These are phyloP conservation scores for Fragilaria crotonensis DNA, from an alignment of 108 stramenopile genomes.

Conservation along the genomic window DNA sequence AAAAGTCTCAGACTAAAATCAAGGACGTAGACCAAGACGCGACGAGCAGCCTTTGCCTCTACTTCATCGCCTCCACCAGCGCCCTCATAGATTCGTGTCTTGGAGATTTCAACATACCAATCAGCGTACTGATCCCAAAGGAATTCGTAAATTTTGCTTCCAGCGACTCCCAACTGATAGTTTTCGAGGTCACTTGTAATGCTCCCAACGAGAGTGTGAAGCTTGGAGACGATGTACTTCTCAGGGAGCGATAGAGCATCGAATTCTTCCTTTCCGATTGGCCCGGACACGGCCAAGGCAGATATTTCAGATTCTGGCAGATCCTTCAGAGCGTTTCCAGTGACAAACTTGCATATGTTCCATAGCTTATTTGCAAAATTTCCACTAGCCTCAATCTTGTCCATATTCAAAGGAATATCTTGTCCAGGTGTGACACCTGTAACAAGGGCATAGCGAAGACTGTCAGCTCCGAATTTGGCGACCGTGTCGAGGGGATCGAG, in stretches of 20 bases:
- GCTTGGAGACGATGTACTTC: constrained; percentile 87
- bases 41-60: constrained; percentile 71
- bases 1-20: constrained; percentile 89
- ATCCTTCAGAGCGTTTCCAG: constrained; percentile 78
- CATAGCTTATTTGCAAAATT: constrained; percentile 98
- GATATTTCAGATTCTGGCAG: constrained; percentile 42
- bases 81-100: constrained; percentile 83
- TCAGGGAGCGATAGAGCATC: constrained; percentile 72
- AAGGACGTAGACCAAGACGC: constrained; percentile 91
- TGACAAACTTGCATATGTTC: constrained; percentile 94
- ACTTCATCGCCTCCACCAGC: constrained; percentile 60
- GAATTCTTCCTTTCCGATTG: constrained; percentile 74
- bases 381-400: constrained; percentile 80
- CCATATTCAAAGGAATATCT: constrained; percentile 90
- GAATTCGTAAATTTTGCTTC: constrained; percentile 88
- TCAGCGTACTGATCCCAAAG: constrained; percentile 97
- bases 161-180: constrained; percentile 82
- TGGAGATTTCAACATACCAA: constrained; percentile 94
- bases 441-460: constrained; percentile 87
- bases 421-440: constrained; percentile 96
- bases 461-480: constrained; percentile 87
- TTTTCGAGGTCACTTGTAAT: constrained; percentile 86
- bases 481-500: constrained; percentile 97
- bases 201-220: constrained; percentile 72
- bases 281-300: constrained; percentile 58